These are phyloP conservation scores for Hawksworthiomyces lignivorus DNA, from an alignment of 2,329 filamentous ascomycete species.

Conservation along the genomic window DNA sequence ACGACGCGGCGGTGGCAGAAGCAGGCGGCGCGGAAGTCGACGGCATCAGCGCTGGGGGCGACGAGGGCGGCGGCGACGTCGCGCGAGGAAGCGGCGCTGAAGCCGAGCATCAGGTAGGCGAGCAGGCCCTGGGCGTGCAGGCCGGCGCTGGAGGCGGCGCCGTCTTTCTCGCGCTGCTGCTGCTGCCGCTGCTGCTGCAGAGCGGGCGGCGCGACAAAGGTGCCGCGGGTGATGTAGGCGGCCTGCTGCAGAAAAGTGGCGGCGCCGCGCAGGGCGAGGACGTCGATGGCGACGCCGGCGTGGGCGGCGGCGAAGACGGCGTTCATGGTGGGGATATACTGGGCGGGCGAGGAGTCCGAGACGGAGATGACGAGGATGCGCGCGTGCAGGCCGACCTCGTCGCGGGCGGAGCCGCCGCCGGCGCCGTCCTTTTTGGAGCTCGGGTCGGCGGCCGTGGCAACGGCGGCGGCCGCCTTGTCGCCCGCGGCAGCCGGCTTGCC, in stretches of 20 bases:
- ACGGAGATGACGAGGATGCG: conserved; percentile 88
- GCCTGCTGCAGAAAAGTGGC: conserved; percentile 95
- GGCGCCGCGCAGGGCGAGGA: conserved; percentile 74
- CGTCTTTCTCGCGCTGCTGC: not conserved
- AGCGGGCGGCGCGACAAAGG: conserved; percentile 37
- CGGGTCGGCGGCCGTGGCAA: conserved; percentile 29
- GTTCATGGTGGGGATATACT: conserved; percentile 99
- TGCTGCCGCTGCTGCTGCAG: conserved; percentile 15
- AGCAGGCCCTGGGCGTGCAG: conserved; percentile 67
- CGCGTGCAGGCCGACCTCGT: conserved; percentile 51
- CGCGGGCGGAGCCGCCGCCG: conserved; percentile 12
- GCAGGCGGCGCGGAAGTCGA: conserved; percentile 96
- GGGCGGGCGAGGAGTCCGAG: conserved; percentile 72
- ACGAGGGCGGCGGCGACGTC: conserved; percentile 43
- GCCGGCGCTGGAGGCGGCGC: too few relatives aligned
- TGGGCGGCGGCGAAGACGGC: conserved; percentile 91
- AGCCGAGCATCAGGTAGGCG: conserved; percentile 91
- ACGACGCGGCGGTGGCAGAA: conserved; percentile 92
- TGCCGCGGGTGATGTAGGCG: conserved; percentile 52
- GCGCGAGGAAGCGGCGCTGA: conserved; percentile 35
- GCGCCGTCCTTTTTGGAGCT: not conserved
- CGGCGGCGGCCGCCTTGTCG: not conserved
- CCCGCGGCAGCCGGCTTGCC: conserved; percentile 10
- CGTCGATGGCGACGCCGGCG: conserved; percentile 82
- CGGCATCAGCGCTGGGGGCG: conserved; percentile 71